Percentiles rank a stretch among this genome's conserved stretches.
Evolutionary conservation across 139 green algal genomes (phyloP).

Genomic region (Ostreobium quekettii): DNA sequence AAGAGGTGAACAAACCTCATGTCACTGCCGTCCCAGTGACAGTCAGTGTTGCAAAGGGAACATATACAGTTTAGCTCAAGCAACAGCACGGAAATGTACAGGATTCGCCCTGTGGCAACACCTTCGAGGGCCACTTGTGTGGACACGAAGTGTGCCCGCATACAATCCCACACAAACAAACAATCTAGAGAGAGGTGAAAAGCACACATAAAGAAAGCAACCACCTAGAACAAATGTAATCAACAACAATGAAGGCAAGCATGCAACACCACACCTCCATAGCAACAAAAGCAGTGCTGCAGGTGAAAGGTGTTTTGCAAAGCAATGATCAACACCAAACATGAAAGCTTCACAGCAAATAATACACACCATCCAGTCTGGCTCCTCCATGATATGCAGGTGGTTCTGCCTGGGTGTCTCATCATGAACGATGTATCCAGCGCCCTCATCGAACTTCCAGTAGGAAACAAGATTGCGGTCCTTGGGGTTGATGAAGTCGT

Average conservation of each 20-base stretch:
- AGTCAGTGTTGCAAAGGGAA: too few relatives aligned
- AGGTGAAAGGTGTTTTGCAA: background rate
- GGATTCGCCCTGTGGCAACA: too few relatives aligned
- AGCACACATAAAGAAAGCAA: background rate
- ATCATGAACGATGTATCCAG: slow-evolving; percentile 58
- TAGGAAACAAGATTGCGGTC: slow-evolving; percentile 63
- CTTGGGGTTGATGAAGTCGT: slow-evolving; percentile 10
- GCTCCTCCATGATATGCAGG: slow-evolving; percentile 46
- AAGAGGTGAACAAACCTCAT: too few relatives aligned
- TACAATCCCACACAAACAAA: too few relatives aligned
- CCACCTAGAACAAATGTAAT: background rate
- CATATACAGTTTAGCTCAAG: too few relatives aligned
- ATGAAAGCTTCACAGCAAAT: too few relatives aligned
- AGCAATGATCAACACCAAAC: too few relatives aligned
- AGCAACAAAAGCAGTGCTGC: background rate
- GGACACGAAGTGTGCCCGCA: too few relatives aligned
- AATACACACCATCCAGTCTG: slow-evolving; percentile 53
- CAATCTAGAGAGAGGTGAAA: background rate
- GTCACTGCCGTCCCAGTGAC: too few relatives aligned
- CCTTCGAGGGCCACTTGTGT: too few relatives aligned
- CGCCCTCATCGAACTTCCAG: slow-evolving; percentile 79
- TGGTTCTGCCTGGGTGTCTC: slow-evolving; percentile 61
- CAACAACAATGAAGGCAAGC: too few relatives aligned
- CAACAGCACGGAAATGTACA: too few relatives aligned
- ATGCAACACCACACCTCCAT: background rate